These are phyloP conservation scores for Artomyces pyxidatus DNA, from an alignment of 768 basidiomycete genomes.

Conservation along the genomic window DNA sequence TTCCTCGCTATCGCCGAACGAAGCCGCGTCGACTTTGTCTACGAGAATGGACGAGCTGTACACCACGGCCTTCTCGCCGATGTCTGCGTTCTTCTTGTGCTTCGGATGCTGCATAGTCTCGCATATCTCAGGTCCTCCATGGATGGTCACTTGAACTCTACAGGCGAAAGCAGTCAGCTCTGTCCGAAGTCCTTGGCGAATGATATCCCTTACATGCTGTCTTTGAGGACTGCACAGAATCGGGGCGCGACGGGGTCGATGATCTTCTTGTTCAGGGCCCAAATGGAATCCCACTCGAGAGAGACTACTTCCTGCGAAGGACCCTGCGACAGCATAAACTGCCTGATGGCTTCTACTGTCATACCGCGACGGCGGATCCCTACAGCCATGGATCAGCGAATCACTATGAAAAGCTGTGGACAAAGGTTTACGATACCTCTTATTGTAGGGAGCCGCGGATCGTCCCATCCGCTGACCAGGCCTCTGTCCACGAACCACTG, in stretches of 20 bases:
- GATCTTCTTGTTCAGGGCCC: slow-evolving; percentile 93
- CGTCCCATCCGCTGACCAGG: slow-evolving; percentile 94
- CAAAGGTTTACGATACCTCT: too few relatives aligned
- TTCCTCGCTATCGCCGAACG: slow-evolving; percentile 93
- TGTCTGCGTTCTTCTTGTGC: slow-evolving; percentile 94
- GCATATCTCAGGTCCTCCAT: slow-evolving; percentile 48
- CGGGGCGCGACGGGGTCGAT: slow-evolving; percentile 94
- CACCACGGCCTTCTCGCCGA: slow-evolving; percentile 86
- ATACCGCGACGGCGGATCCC: slow-evolving; percentile 92
- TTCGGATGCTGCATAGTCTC: slow-evolving; percentile 71
- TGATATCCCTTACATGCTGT: slow-evolving; percentile 45
- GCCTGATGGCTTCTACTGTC: slow-evolving; percentile 91
- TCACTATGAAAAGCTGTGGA: too few relatives aligned
- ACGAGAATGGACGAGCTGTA: slow-evolving; percentile 73
- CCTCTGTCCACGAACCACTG: slow-evolving; percentile 90
- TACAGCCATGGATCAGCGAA: too few relatives aligned
- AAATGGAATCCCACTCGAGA: slow-evolving; percentile 96
- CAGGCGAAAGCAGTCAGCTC: not conserved
- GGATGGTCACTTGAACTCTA: slow-evolving; percentile 82
- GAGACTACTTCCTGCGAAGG: slow-evolving; percentile 91
- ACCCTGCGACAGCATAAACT: slow-evolving; percentile 94
- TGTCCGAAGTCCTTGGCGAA: slow-evolving; percentile 3
- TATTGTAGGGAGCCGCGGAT: slow-evolving; percentile 97
- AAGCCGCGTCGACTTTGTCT: slow-evolving; percentile 88
- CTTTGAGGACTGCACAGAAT: slow-evolving; percentile 77